Base-by-base conservation (phyloP, 345 rosid genomes). In the Linum trigynum region DNA sequence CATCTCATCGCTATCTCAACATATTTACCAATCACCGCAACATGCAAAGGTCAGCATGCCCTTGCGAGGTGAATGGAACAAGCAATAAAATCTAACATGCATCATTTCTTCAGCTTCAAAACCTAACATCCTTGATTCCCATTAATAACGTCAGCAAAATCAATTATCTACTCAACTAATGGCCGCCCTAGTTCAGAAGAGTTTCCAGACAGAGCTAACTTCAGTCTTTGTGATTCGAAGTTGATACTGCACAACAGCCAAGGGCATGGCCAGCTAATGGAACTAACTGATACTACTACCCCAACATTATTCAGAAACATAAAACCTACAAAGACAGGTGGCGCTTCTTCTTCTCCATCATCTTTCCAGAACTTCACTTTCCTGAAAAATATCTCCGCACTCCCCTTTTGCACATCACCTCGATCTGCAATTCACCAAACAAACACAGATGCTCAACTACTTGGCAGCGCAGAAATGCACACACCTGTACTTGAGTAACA, bases 271-370 rank as follows among this genome's bases (percentile, higher is more conserved):
- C 7, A 45, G 51, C 12, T 9, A 2, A 45, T 45, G 51, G 2
- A 14, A 45, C 51, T 45, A 45, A 45, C 12, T 9, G 38, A 53
- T 9, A 62, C 41, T 45, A 45, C 12, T 23, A 51, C 38, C 62
- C 61, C 58, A 14, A 41, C 61, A 65, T 64, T 72, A 55, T 61
- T 63, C 51, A 59, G 62, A 65, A 82, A 70, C 65, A 70, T 69
- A 82, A 81, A 86, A 89, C 98, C 90, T 86, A 91, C 98, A 92
- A 94, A 94, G 83, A 94, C 92, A 84, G 97, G 97, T 43, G 97
- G 96, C 9, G 97, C 96, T 78, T 90, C 97, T 62, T 88, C 92
- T 70, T 88, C 84, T 10, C 86, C 99, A 67, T 94, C 99, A 16
- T 87, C 97, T 68, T 87, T 94, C 99, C 99, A 94, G 65, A 94